Evolutionary conservation across 352 stramenopile species (phyloP), one percentile per base, ranked within the genome.

Genomic region (Hyaloperonospora brassicae): DNA sequence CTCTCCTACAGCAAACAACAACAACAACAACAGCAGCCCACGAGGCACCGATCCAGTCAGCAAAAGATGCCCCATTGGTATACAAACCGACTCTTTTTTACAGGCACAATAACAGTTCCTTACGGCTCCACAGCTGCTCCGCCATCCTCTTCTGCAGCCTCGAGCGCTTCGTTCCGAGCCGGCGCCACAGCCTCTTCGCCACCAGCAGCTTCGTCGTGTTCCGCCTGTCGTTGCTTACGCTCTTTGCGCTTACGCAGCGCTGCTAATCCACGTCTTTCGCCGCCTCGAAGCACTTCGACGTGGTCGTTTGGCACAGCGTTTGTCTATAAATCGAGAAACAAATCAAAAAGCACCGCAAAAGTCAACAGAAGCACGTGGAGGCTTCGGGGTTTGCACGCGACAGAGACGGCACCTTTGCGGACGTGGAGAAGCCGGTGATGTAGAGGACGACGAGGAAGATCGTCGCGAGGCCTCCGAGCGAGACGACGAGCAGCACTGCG

Each of bases 181-280:
- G 58, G 42, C 36, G 25, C 58, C n/a, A 41, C 47, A 23, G 35
- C 50, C 14, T 62, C 64, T 5, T 14, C 52, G 2, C 43, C 50
- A 0, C 8, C 62, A 14, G 41, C 47, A 36, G 46, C 54, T 7
- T 67, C 61, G 25, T 67, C 55, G 30, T 51, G 50, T n/a, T 64
- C 55, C 1, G 35, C 59, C 46, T 61, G 62, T 11, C 58, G 57
- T 24, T 74, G 73, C 54, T 82, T 84, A 52, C 74, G 73, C 34
- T 85, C 73, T 49, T 89, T 86, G 5, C 76, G 70, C 63, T 76
- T 84, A 22, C 79, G 70, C 44, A 89, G 56, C 40, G 73, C 79
- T 25, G 73, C 79, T 27, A 89, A 57, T 5, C 73, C 76, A 0
- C 27, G 27, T 34, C 17, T 34, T 34, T 34, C 27, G 27, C 27